Evolutionary conservation across 2,329 filamentous ascomycete genomes (phyloP).

Genomic region (Verruconis gallopava): DNA sequence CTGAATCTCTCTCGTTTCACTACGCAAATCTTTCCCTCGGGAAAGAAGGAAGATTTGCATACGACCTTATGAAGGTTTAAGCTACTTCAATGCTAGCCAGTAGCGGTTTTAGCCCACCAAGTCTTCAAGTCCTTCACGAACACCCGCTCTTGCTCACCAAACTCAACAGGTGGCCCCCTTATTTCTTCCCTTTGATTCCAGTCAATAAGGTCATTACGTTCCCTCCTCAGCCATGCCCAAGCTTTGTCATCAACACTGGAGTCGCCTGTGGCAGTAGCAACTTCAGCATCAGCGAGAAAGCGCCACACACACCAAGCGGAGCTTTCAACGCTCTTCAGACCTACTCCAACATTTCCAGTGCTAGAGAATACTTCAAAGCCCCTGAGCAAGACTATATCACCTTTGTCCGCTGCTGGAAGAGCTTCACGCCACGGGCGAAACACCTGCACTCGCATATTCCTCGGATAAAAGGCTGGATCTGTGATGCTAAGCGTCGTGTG

Average conservation of each 20-base stretch:
- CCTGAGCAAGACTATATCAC: conserved; percentile 33
- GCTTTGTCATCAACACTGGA: conserved; percentile 16
- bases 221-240: conserved; percentile 18
- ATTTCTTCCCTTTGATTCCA: conserved; percentile 30
- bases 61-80: no score
- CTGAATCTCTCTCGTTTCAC: no score
- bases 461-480: conserved; percentile 22
- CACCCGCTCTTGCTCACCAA: conserved; percentile 31
- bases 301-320: conserved; percentile 36
- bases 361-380: conserved; percentile 29
- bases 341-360: conserved; percentile 20
- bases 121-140: conserved; percentile 26
- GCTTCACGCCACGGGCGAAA: conserved; percentile 31
- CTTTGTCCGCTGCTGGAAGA: conserved; percentile 27
- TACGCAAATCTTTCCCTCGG: no score
- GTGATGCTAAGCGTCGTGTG: conserved; percentile 29
- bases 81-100: no score
- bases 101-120: no score
- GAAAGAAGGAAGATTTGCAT: no score
- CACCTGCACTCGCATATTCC: conserved; percentile 23
- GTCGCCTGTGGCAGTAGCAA: conserved; percentile 11
- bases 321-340: conserved; percentile 28
- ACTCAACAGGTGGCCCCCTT: conserved; percentile 33
- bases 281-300: conserved; percentile 9
- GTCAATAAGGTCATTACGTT: conserved; percentile 12